Conservation (phyloP, 257 asterid genomes). For the Jasminum sambac region DNA sequence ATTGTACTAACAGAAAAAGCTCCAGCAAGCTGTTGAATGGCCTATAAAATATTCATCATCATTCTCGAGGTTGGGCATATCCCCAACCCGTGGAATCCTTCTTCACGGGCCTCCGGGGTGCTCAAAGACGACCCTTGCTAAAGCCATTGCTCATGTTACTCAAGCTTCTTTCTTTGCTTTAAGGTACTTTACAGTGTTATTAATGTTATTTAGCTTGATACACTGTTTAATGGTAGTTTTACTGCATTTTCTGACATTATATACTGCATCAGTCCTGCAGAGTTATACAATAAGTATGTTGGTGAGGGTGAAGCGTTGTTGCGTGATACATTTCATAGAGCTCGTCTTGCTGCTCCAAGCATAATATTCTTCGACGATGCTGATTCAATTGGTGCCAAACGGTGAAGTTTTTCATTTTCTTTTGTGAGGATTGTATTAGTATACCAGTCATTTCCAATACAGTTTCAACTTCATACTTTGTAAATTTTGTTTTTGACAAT, state of each 20-base stretch:
- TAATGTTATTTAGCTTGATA: not conserved
- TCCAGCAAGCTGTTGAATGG: conserved; percentile 98
- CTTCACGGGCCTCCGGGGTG: conserved; percentile 99
- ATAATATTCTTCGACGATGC: conserved; percentile 94
- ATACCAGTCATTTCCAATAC: not conserved
- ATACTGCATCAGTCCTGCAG: conserved; percentile 77
- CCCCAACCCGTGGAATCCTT: conserved; percentile 85
- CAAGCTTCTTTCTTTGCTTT: conserved; percentile 94
- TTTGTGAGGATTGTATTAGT: not conserved
- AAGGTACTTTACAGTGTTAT: conserved; percentile 46
- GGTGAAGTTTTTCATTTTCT: conserved; percentile 39
- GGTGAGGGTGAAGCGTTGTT: conserved; percentile 97
- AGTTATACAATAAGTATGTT: conserved; percentile 84
- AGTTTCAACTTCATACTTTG: not conserved
- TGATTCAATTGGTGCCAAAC: conserved; percentile 82
- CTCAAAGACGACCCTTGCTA: conserved; percentile 96
- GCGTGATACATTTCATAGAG: conserved; percentile 85
- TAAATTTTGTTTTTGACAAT: conserved; percentile 26
- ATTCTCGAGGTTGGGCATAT: conserved; percentile 71
- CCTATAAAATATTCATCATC: conserved; percentile 76
- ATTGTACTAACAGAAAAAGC: conserved; percentile 69
- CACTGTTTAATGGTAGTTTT: conserved; percentile 13
- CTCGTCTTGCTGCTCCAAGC: conserved; percentile 97
- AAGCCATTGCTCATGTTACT: conserved; percentile 95
- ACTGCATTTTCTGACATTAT: conserved; percentile 25